Conservation (phyloP, 169 alveolate species). For the Perkinsus olseni region DNA sequence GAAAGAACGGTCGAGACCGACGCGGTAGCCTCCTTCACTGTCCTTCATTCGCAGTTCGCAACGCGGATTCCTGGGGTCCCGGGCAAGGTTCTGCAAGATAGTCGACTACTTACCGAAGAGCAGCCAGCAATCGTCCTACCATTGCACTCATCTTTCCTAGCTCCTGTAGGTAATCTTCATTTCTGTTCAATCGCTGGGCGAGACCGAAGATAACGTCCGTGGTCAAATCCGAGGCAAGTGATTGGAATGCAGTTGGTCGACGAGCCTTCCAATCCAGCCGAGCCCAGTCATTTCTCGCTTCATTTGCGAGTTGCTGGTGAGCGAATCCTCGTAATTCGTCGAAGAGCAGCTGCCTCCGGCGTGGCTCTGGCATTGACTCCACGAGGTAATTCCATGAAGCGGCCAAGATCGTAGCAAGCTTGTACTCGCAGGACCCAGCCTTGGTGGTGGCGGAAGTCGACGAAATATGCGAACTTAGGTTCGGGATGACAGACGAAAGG, state of each 20-base stretch:
- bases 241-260: not conserved
- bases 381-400: not conserved
- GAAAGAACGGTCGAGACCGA: too few species aligned
- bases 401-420: not conserved
- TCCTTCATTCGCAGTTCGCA: too few species aligned
- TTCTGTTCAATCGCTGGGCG: not conserved
- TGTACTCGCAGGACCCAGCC: too few species aligned
- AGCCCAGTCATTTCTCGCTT: not conserved
- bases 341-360: not conserved
- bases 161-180: not conserved
- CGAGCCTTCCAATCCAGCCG: not conserved
- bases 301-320: not conserved
- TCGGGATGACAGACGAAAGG: too few species aligned
- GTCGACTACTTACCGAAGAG: not conserved
- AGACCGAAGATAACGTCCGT: not conserved
- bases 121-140: not conserved
- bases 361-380: not conserved
- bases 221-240: not conserved
- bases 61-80: not conserved
- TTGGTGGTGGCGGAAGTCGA: too few species aligned
- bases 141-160: not conserved
- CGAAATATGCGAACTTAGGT: too few species aligned
- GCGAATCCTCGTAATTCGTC: not conserved
- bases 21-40: too few species aligned
- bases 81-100: not conserved